These are phyloP conservation scores for Phoenix roebelenii DNA, from an alignment of 176 grass and related monocot genomes.

Conservation along the genomic window DNA sequence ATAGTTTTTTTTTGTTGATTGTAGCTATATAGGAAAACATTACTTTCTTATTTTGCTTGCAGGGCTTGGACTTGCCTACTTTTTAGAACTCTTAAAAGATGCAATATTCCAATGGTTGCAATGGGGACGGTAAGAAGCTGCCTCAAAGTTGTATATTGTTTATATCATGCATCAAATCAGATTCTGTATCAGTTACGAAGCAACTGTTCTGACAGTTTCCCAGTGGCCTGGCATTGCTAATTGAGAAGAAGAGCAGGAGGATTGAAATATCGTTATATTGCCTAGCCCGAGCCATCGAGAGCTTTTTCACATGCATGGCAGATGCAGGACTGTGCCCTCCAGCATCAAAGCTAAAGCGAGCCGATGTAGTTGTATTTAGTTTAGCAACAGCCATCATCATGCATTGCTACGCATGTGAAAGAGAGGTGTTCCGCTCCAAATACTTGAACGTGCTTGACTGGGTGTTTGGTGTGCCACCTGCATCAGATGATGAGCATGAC, in stretches of 20 bases:
- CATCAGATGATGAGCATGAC: conserved; percentile 18
- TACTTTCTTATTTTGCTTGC: conserved; percentile 25
- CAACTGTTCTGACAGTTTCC: conserved; percentile 43
- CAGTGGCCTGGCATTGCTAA: conserved; percentile 65
- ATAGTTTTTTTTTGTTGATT: conserved; percentile 5
- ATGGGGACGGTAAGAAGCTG: conserved; percentile 49
- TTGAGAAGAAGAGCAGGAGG: conserved; percentile 92
- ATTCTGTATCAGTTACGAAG: conserved; percentile 22
- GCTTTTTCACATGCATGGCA: conserved; percentile 82
- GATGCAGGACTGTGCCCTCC: conserved; percentile 70
- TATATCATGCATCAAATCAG: no score
- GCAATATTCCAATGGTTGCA: conserved; percentile 59
- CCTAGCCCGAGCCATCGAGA: conserved; percentile 76
- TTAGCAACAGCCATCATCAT: conserved; percentile 87
- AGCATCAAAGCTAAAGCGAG: conserved; percentile 61
- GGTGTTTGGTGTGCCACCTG: conserved; percentile 79
- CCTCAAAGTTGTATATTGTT: no score
- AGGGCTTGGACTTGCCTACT: conserved; percentile 91
- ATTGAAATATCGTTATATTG: conserved; percentile 95
- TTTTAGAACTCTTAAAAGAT: conserved; percentile 60
- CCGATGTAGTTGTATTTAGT: conserved; percentile 75
- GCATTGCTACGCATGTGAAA: conserved; percentile 91
- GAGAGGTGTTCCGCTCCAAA: conserved; percentile 90
- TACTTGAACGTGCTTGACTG: conserved; percentile 98
- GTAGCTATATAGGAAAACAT: no score